Evolutionary conservation across 2,329 filamentous ascomycete genomes (phyloP).

Genomic region (Dissoconium aciculare): DNA sequence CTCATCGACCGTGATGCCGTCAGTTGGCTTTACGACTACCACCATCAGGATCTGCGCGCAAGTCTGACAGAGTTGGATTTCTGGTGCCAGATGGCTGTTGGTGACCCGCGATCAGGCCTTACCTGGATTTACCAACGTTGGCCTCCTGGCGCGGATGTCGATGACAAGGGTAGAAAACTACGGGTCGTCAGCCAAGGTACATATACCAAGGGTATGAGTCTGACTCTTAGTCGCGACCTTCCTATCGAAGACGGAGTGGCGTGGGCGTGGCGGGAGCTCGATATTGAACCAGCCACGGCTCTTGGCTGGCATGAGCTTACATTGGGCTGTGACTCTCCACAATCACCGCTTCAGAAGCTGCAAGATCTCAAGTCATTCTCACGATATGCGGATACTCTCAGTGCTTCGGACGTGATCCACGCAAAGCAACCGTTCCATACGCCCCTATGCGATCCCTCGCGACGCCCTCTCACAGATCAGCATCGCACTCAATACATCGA

Average conservation of each 20-base stretch:
- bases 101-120: slow-evolving; percentile 72
- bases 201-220: slow-evolving; percentile 63
- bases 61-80: slow-evolving; percentile 76
- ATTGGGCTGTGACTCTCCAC: slow-evolving; percentile 9
- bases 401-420: slow-evolving; percentile 49
- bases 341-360: not conserved
- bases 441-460: slow-evolving; percentile 43
- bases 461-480: slow-evolving; percentile 42
- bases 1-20: slow-evolving; percentile 53
- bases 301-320: slow-evolving; percentile 32
- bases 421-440: slow-evolving; percentile 31
- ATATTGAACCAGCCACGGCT: slow-evolving; percentile 26
- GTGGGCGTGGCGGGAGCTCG: slow-evolving; percentile 55
- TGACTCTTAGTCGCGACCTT: slow-evolving; percentile 36
- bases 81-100: slow-evolving; percentile 94
- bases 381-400: slow-evolving; percentile 44
- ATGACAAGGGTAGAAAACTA: slow-evolving; percentile 50
- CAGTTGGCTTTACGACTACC: slow-evolving; percentile 52
- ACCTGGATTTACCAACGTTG: slow-evolving; percentile 78
- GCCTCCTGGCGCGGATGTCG: slow-evolving; percentile 55
- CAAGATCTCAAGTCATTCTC: slow-evolving; percentile 36
- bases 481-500: slow-evolving; percentile 41
- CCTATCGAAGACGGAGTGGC: slow-evolving; percentile 48
- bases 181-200: slow-evolving; percentile 71
- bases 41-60: slow-evolving; percentile 59